Conservation (phyloP, 164 flowering plant species). For the Saururus chinensis region DNA sequence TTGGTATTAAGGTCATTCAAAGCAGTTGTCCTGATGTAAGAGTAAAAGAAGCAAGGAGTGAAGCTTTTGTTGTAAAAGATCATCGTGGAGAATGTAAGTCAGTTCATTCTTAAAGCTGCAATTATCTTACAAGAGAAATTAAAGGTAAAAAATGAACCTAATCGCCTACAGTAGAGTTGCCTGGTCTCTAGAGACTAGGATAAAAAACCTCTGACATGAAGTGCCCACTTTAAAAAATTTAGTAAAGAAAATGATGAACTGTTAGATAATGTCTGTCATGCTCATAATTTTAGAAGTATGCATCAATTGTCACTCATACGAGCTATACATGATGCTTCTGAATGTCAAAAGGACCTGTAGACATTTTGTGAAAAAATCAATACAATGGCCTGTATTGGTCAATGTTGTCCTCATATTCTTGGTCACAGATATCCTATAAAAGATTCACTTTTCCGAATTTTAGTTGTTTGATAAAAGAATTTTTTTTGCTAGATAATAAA, state of each 20-base stretch:
- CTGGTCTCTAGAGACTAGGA: background rate
- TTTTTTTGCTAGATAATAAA: no score
- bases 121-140: background rate
- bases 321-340: no score
- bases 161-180: no score
- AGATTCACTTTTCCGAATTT: no score
- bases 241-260: background rate
- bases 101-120: background rate
- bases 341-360: no score
- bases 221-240: background rate
- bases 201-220: background rate
- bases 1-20: slow-evolving; percentile 34
- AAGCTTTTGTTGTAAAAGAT: slow-evolving; percentile 52
- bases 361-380: no score
- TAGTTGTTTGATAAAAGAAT: no score
- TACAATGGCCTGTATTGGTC: no score
- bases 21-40: slow-evolving; percentile 12
- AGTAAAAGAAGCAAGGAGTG: slow-evolving; percentile 46
- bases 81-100: slow-evolving; percentile 60
- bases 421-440: no score
- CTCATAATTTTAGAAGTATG: background rate
- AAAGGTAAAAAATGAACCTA: background rate
- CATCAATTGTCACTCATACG: background rate
- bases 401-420: no score
- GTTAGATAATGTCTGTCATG: background rate